Percentiles rank a stretch among this genome's conserved stretches.
Evolutionary conservation across 2,329 filamentous ascomycete species (phyloP).

Genomic region (Calonectria pauciramosa): DNA sequence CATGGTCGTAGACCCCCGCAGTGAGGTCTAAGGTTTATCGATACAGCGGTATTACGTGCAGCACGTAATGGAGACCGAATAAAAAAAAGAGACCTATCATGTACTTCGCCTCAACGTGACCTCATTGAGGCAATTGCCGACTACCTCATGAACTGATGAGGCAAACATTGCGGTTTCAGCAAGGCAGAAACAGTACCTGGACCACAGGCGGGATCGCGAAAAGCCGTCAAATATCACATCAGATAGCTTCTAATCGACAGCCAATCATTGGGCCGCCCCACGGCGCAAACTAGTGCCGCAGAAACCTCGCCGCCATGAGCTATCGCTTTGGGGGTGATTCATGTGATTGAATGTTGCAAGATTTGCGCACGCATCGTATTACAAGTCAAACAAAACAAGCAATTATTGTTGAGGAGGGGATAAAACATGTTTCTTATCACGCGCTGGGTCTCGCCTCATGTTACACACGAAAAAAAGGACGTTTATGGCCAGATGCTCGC

Average conservation of each 20-base stretch:
- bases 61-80: background rate
- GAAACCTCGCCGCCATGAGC: background rate
- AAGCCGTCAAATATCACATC: background rate
- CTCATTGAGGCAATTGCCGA: background rate
- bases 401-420: conserved; percentile 4
- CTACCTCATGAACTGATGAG: background rate
- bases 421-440: background rate
- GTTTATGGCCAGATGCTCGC: background rate
- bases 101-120: background rate
- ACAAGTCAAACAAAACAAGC: conserved; percentile 1
- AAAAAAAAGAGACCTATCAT: background rate
- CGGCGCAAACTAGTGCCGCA: background rate
- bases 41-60: background rate
- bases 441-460: background rate
- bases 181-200: background rate
- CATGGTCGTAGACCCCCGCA: background rate
- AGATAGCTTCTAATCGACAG: background rate
- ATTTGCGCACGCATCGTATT: background rate
- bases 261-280: background rate
- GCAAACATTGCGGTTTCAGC: background rate
- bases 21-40: background rate
- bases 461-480: background rate
- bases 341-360: background rate
- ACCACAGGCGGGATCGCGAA: background rate
- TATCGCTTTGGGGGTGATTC: background rate